Base-by-base conservation (phyloP, 495 filamentous ascomycete genomes). In the Pyrenula aspistea region DNA sequence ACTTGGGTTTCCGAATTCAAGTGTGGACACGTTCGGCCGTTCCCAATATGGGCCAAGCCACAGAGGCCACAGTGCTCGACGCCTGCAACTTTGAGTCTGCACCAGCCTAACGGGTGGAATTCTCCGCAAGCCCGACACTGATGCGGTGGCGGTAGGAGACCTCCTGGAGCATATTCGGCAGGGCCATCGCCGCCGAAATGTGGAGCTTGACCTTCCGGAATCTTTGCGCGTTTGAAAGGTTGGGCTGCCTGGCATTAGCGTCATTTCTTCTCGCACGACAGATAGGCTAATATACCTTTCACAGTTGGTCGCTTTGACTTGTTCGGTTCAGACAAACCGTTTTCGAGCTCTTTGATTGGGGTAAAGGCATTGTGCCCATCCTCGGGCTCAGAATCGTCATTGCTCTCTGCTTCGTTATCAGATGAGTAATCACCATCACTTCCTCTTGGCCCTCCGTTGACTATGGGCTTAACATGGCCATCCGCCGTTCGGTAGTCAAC, bases 21-120 rank as follows among this genome's bases (percentile, higher is more conserved):
- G 59, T 85, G 79, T 2, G 85, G 79, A 60, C 87, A 91, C 22
- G 68, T 70, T 3, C 82, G 75, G 1, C 61, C 60, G 24, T 63
- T 51, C 19, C 83, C 82, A 57, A 70, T 83, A 59, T 90, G 86
- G 2, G 86, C 83, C 22, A 84, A 68, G 10, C 84, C 83, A 60
- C 86, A 90, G 2, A 88, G 73, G 10, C 74, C 75, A 62, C 86
- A 90, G 55, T 72, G 64, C 61, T 89, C 84, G 10, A 76, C 70
- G 0, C 83, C 84, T 20, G 81, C 79, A 3, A 71, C 22, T 61
- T 81, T 85, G 49, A 88, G 69, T 2, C 77, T 77, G 59, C 86
- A 90, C 15, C 63, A 63, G 3, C 87, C 87, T 10, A 63, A 58
- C 1, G 68, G 63, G 63, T 90, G 86, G 20, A 51, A 53, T 12